Base-by-base conservation (phyloP, 441 rosid genomes). In the Dalechampia spathulata region DNA sequence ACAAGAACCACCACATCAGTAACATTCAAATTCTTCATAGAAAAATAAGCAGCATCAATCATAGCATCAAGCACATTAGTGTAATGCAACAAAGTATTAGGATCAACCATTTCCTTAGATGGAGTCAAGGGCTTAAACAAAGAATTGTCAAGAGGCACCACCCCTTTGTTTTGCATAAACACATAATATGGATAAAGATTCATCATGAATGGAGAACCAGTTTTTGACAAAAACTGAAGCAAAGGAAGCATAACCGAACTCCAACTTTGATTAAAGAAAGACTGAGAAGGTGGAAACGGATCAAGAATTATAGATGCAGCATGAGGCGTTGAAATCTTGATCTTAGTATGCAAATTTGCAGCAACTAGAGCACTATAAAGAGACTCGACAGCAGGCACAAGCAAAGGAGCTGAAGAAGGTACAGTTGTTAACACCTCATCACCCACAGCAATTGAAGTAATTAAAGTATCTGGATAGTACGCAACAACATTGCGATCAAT, bases 141-240 rank as follows among this genome's bases (percentile, higher is more conserved):
- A 15, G 95, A 70, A 66, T 85, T 85, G 55, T 90, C 97, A n/a
- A 93, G 72, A 40, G 99, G 96, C 55, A 93, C 96, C 49, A 90
- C 96, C 7, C 99, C 96, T 72, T 87, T 90, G 67, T 87, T 87
- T 74, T 93, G 78, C 97, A 93, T 90, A 55, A 85, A 93, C 25
- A 87, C 96, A 40, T 90, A 93, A 75, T 93, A 90, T 36, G 99
- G 97, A 62, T 93, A 93, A 42, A 90, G 75, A 72, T 93, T 93
- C 95, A 93, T 82, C 99, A 93, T 93, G 72, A 90, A 58, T 3
- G 97, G 96, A 5, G 99, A 82, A n/a, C 75, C 83, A 2, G 95
- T 85, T 70, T 66, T 78, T 0, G 95, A 87, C 71, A 90, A 72
- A 73, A 93, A 90, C 61, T 74, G 81, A 61, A 90, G 89, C 76